A percentile compares a stretch with the other conserved stretches of the same genome.
phyloP scores from a whole-genome alignment of 225 moss, liverwort and hornwort genomes.

The Thuidium tamariscinum region DNA sequence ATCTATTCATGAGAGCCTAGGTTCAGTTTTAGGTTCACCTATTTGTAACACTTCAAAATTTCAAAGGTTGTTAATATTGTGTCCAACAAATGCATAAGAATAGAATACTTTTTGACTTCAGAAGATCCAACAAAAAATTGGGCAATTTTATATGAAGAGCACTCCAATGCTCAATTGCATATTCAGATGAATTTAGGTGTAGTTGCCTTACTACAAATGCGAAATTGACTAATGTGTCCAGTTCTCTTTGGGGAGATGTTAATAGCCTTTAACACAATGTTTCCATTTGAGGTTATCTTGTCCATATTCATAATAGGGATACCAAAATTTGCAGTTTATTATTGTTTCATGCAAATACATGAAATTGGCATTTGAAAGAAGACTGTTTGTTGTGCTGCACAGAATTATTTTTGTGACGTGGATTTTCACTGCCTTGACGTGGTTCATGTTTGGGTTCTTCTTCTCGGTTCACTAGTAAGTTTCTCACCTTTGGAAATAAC shows the following conservation, averaged over 20 bases:
- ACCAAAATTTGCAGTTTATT: background rate
- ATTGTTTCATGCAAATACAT: background rate
- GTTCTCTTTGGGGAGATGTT: background rate
- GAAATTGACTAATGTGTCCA: background rate
- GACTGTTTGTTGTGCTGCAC: background rate
- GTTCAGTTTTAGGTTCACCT: background rate
- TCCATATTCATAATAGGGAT: background rate
- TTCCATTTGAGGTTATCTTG: background rate
- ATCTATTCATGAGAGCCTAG: background rate
- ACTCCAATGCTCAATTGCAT: background rate
- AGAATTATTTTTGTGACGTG: conserved; percentile 47
- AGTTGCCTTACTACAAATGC: background rate
- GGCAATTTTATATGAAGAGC: background rate
- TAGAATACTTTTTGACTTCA: background rate
- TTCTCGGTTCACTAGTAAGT: conserved; percentile 35
- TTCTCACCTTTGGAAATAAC: background rate
- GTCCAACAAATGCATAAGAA: background rate
- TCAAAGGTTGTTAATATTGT: background rate
- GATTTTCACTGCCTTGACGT: conserved; percentile 41
- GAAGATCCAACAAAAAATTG: background rate
- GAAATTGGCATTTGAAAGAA: background rate
- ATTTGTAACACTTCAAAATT: background rate
- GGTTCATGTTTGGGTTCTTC: conserved; percentile 47
- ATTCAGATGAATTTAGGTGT: background rate
- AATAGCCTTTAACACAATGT: background rate